These are phyloP conservation scores for Neocatenulostroma microsporum DNA, from an alignment of 2,329 filamentous ascomycete species.

Conservation along the genomic window DNA sequence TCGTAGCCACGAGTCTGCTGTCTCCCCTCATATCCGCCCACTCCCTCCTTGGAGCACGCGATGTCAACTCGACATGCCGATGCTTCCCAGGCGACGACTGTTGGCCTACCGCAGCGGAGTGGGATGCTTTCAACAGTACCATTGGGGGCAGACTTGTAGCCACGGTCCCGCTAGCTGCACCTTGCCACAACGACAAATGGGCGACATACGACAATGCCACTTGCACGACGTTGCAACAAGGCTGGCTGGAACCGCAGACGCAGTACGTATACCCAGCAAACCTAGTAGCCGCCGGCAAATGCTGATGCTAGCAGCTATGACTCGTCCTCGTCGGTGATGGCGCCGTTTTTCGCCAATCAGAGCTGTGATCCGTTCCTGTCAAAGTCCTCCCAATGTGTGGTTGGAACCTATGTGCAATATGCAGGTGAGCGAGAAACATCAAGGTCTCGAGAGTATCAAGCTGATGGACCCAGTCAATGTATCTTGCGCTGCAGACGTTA, in stretches of 20 bases:
- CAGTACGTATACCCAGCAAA: too few species aligned
- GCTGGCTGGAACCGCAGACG: slow-evolving; percentile 40
- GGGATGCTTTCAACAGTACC: slow-evolving; percentile 46
- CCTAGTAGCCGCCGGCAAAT: too few species aligned
- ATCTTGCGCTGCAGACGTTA: slow-evolving; percentile 19
- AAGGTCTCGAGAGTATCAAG: not conserved
- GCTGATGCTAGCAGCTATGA: slow-evolving; percentile 16
- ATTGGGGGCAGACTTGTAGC: slow-evolving; percentile 46
- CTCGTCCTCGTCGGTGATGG: slow-evolving; percentile 34
- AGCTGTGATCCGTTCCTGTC: slow-evolving; percentile 37
- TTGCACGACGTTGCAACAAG: slow-evolving; percentile 36
- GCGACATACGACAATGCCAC: slow-evolving; percentile 37
- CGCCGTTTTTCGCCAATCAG: slow-evolving; percentile 32
- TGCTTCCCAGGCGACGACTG: slow-evolving; percentile 47
- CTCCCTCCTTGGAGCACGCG: too few species aligned
- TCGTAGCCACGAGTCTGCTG: too few species aligned
- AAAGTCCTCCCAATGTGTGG: slow-evolving; percentile 29
- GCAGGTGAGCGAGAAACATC: slow-evolving; percentile 6
- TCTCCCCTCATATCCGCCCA: too few species aligned
- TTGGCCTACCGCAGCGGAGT: slow-evolving; percentile 45
- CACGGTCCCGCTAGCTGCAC: slow-evolving; percentile 45
- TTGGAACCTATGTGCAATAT: slow-evolving; percentile 38
- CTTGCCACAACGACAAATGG: slow-evolving; percentile 42
- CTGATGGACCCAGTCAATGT: slow-evolving; percentile 20
- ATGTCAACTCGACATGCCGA: too few species aligned